Evolutionary conservation across 202 grass and related monocot species (phyloP), one percentile per base, ranked within the genome.

Genomic region (Elaeis oleifera): DNA sequence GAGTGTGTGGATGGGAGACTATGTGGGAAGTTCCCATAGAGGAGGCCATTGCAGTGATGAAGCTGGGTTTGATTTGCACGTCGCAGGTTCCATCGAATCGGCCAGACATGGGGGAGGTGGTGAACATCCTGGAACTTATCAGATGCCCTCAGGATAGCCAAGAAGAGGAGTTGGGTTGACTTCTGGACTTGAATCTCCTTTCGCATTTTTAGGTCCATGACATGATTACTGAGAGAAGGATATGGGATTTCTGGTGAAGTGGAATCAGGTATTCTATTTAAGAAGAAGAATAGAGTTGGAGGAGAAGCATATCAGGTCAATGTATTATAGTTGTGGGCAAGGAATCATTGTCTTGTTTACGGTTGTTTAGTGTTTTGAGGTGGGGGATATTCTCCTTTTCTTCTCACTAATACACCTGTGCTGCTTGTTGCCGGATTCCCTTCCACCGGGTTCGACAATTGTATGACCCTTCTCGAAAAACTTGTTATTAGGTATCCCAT

Each of bases 41-140:
- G 58, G 94, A 99, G 53, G 85, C 94, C n/a, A 75, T 92, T 74
- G 88, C 88, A 1, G 86, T 92, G 72, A 83, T 92, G 56, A 99
- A 99, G 51, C 78, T 99, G 63, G 88, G 94, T 53, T 69, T 99
- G 66, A 87, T 99, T 48, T 99, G 94, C 63, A 89, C 84, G 36
- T 99, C 94, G 25, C 88, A 89, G 71, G 94, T 99, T 54, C 94
- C 94, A 24, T 99, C 94, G 16, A 99, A 84, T 48, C 88, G 94
- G 65, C 94, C 94, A 5, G 88, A 99, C 61, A 99, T 99, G 94
- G 60, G 39, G 26, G 94, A 99, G 74, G 94, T 99, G 54, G 94
- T 99, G 80, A 99, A 89, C 72, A 99, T 99, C 74, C 49, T 99
- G 75, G 94, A 92, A 72, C 50, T 99, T 72, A 99, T 99, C 81